These are phyloP conservation scores for Leucocoprinus sp. DNA, from an alignment of 768 basidiomycete genomes.

Conservation along the genomic window DNA sequence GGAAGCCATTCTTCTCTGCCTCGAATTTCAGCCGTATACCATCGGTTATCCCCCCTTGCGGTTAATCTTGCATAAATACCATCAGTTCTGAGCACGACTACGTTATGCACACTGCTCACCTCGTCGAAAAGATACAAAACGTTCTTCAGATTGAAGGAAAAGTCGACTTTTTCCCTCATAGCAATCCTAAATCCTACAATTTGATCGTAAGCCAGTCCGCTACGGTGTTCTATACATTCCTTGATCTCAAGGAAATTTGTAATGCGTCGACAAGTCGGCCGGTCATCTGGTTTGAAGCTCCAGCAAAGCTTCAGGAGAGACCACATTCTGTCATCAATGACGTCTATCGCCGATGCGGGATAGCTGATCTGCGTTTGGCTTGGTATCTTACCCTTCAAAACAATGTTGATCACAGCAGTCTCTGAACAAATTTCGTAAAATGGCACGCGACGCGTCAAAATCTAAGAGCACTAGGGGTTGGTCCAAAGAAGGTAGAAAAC, in stretches of 20 bases:
- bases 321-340: slow-evolving; percentile 16
- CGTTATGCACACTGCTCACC: not conserved
- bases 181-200: not conserved
- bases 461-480: not conserved
- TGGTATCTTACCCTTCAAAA: slow-evolving; percentile 12
- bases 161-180: not conserved
- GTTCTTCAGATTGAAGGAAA: not conserved
- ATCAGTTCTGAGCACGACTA: not conserved
- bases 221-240: not conserved
- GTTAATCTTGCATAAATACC: not conserved
- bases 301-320: slow-evolving; percentile 19
- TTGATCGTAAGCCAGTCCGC: not conserved
- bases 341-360: slow-evolving; percentile 8
- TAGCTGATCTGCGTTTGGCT: slow-evolving; percentile 14
- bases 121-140: not conserved
- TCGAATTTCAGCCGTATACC: too few relatives aligned
- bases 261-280: slow-evolving; percentile 13
- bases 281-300: slow-evolving; percentile 12
- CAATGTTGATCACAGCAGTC: slow-evolving; percentile 17
- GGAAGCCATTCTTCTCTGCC: too few relatives aligned
- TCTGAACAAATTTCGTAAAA: not conserved
- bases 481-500: not conserved
- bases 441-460: not conserved
- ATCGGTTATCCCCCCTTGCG: not conserved
- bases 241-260: not conserved